A percentile compares a stretch with the other conserved stretches of the same genome.
phyloP scores from a whole-genome alignment of 2,329 filamentous ascomycete genomes.

The Talaromyces sp. region DNA sequence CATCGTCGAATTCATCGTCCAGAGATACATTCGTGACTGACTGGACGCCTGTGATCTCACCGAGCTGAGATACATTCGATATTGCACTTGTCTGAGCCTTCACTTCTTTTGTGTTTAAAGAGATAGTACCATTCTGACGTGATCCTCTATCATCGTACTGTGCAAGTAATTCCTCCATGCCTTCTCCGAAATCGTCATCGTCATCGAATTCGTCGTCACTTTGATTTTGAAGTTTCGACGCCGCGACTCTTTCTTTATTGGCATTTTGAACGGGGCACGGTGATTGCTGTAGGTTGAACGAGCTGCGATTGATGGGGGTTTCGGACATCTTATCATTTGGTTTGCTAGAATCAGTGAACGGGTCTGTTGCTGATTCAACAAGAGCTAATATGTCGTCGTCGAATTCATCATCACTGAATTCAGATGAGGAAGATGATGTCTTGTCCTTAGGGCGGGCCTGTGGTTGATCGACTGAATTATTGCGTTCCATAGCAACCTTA shows the following conservation, averaged over 20 bases:
- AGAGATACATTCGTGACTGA: neutral
- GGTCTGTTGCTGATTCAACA: conserved; percentile 29
- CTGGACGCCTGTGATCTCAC: neutral
- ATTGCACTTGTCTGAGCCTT: neutral
- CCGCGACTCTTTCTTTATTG: conserved; percentile 4
- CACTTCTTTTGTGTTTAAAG: neutral
- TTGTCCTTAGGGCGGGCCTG: conserved; percentile 10
- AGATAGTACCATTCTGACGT: conserved; percentile 12
- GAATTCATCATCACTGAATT: conserved; percentile 46
- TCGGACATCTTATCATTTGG: neutral
- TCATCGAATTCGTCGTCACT: conserved; percentile 59
- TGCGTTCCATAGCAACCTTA: conserved; percentile 9
- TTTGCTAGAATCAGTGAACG: conserved; percentile 17
- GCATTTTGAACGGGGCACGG: neutral
- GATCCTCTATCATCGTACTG: conserved; percentile 45
- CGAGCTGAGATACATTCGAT: neutral
- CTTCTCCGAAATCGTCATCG: conserved; percentile 55
- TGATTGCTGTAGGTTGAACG: conserved; percentile 1
- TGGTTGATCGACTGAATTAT: conserved; percentile 8
- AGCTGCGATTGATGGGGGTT: neutral
- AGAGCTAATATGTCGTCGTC: conserved; percentile 43
- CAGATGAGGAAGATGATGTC: conserved; percentile 30
- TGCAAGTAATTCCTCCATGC: conserved; percentile 53
- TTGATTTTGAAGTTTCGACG: conserved; percentile 12
- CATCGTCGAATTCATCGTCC: conserved; percentile 66